Conservation (phyloP, 1,284 basidiomycete genomes). For the Sporisorium iseilematis-ciliati region DNA sequence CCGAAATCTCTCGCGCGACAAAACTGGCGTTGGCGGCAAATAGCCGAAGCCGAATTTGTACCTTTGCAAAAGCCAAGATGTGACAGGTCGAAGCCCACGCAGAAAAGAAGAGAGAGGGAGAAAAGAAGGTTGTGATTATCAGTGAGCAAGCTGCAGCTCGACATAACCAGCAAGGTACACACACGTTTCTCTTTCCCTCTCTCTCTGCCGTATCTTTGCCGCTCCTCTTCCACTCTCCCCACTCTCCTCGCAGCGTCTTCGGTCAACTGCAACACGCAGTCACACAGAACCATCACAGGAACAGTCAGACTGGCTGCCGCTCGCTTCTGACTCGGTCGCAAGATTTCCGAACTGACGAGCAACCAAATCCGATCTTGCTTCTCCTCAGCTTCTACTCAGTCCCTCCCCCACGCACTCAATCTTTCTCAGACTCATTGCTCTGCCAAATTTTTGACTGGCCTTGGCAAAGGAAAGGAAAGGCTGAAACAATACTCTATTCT, state of each 20-base stretch:
- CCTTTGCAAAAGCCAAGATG: too few relatives aligned
- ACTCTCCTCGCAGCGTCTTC: neutral
- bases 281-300: neutral
- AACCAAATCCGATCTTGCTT: neutral
- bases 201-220: conserved; percentile 1
- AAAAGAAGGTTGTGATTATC: conserved; percentile 19
- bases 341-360: neutral
- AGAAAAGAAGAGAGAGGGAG: too few relatives aligned
- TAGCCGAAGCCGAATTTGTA: too few relatives aligned
- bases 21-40: too few relatives aligned
- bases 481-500: conserved; percentile 3
- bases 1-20: too few relatives aligned
- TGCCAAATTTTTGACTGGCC: neutral
- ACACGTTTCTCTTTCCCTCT: conserved; percentile 13
- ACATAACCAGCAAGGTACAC: conserved; percentile 38
- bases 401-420: conserved; percentile 1
- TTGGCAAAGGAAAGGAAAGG: neutral
- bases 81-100: too few relatives aligned
- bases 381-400: neutral
- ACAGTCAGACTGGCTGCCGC: neutral
- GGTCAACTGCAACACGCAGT: conserved; percentile 2
- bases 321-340: conserved; percentile 14
- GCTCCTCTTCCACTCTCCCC: neutral
- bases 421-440: neutral
- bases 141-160: conserved; percentile 9